Conservation (phyloP, 129 eudicot species). For the Artemisia tridentata region DNA sequence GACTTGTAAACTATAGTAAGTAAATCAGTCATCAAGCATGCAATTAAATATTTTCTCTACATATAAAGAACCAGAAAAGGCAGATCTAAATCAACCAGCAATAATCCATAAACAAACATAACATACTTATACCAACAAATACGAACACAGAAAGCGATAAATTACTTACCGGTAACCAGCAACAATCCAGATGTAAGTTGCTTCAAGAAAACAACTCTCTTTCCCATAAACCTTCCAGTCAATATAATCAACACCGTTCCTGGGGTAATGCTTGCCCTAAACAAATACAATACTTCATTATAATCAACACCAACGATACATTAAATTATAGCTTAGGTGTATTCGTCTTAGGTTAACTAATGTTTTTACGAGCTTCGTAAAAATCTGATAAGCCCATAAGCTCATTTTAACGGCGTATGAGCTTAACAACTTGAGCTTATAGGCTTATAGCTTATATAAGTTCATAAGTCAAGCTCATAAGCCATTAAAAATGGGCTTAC, state of each 20-base stretch:
- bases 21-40: no score
- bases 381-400: no score
- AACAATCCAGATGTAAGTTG: conserved; percentile 73
- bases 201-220: conserved; percentile 80
- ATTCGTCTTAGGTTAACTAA: no score
- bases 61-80: no score
- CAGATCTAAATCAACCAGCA: no score
- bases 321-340: background rate
- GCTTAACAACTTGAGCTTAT: no score
- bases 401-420: no score
- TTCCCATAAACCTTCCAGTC: conserved; percentile 72
- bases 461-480: no score
- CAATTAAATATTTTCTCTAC: no score
- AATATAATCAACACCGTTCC: conserved; percentile 66
- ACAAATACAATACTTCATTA: conserved; percentile 8
- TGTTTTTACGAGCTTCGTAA: no score
- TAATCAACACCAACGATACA: background rate
- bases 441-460: no score
- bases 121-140: background rate
- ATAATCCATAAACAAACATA: background rate
- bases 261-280: conserved; percentile 62
- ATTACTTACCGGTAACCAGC: conserved; percentile 54
- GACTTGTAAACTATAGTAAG: background rate
- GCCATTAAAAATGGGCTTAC: no score
- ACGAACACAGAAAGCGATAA: background rate